phyloP scores from a whole-genome alignment of 169 alveolate species.

The Pseudocohnilembus persalinus region DNA sequence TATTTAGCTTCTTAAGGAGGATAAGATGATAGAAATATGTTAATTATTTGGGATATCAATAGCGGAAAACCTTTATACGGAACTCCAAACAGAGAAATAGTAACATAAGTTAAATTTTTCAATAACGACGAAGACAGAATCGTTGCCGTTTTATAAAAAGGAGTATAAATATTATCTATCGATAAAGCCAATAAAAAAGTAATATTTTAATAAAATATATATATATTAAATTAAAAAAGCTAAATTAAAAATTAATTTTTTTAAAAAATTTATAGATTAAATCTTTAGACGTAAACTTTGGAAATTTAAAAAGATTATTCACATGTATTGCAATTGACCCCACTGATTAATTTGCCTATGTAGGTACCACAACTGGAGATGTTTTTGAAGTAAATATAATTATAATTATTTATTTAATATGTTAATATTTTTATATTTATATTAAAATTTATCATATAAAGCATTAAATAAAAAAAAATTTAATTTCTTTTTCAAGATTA shows the following conservation, averaged over 20 bases:
- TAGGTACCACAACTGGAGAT: conserved; percentile 92
- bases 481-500: conserved; percentile 45
- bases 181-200: conserved; percentile 63
- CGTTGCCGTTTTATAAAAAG: conserved; percentile 83
- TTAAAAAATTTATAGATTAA: conserved; percentile 57
- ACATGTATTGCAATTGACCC: conserved; percentile 77
- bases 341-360: conserved; percentile 82
- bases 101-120: conserved; percentile 77
- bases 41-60: conserved; percentile 90
- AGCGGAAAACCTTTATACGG: conserved; percentile 90
- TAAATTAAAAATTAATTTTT: conserved; percentile 65
- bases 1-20: conserved; percentile 93
- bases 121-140: conserved; percentile 77
- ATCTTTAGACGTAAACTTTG: conserved; percentile 75
- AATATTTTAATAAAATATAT: conserved; percentile 8
- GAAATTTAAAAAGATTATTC: conserved; percentile 80
- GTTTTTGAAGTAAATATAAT: conserved; percentile 65
- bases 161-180: conserved; percentile 70
- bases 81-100: conserved; percentile 88
- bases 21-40: conserved; percentile 87
- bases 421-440: neutral
- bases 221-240: conserved; percentile 23
- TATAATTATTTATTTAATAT: neutral
- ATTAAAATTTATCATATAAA: neutral
- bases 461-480: neutral